Conservation (phyloP, 1,139 yeast species). For the Debaryomyces sp. region DNA sequence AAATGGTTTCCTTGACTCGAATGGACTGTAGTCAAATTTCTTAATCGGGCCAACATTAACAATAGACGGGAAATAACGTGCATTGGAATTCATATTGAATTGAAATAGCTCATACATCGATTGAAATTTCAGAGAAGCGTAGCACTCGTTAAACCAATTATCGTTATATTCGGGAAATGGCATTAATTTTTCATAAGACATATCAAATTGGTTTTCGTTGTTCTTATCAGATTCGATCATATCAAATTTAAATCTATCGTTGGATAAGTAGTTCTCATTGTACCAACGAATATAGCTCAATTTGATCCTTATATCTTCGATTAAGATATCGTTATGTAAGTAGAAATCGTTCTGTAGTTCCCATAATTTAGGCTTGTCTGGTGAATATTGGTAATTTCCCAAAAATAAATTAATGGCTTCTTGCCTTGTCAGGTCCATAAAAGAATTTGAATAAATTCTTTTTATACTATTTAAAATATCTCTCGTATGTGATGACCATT, state of each 20-base stretch:
- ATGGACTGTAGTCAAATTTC: slow-evolving; percentile 47
- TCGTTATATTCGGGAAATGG: slow-evolving; percentile 77
- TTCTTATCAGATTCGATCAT: slow-evolving; percentile 14
- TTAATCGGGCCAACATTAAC: slow-evolving; percentile 23
- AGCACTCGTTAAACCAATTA: slow-evolving; percentile 86
- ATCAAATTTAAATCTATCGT: slow-evolving; percentile 26
- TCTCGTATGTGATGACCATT: slow-evolving; percentile 97
- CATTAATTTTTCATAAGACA: slow-evolving; percentile 33
- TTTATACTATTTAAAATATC: slow-evolving; percentile 94
- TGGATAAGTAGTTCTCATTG: slow-evolving; percentile 58
- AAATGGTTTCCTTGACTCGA: slow-evolving; percentile 39
- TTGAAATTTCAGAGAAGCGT: slow-evolving; percentile 70
- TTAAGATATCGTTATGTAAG: slow-evolving; percentile 66
- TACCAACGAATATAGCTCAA: slow-evolving; percentile 86
- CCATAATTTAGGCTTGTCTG: slow-evolving; percentile 83
- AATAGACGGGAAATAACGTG: slow-evolving; percentile 60
- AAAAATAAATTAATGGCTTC: slow-evolving; percentile 93
- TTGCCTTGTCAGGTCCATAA: slow-evolving; percentile 93
- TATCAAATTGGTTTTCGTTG: slow-evolving; percentile 8
- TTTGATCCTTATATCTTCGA: slow-evolving; percentile 30
- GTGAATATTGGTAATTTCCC: slow-evolving; percentile 83
- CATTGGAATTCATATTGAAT: slow-evolving; percentile 84
- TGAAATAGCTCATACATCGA: slow-evolving; percentile 71
- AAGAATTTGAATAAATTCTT: slow-evolving; percentile 91
- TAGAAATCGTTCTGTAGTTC: slow-evolving; percentile 89